Evolutionary conservation across 768 basidiomycete species (phyloP).

Genomic region (Solioccasus polychromus): DNA sequence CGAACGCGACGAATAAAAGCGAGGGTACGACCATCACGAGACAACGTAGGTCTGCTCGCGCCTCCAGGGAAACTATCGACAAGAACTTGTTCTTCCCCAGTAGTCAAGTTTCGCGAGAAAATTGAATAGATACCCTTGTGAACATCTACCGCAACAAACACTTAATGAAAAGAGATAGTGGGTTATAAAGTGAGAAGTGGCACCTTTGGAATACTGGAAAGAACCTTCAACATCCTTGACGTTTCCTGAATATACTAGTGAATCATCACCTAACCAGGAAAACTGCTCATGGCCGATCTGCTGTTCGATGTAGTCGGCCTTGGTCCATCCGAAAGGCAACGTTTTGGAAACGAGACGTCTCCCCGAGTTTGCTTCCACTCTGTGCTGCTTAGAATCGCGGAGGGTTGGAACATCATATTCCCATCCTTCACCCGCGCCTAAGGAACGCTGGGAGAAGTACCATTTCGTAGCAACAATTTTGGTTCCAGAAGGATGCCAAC

Average conservation of each 20-base stretch:
- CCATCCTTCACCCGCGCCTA: slow-evolving; percentile 76
- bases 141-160: slow-evolving; percentile 45
- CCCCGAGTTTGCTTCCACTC: slow-evolving; percentile 42
- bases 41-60: slow-evolving; percentile 70
- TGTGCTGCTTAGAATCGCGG: slow-evolving; percentile 10
- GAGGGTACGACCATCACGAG: slow-evolving; percentile 63
- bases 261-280: slow-evolving; percentile 57
- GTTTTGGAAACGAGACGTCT: slow-evolving; percentile 52
- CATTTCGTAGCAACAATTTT: slow-evolving; percentile 74
- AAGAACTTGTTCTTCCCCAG: slow-evolving; percentile 46
- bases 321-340: slow-evolving; percentile 60
- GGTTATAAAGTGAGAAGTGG: neutral
- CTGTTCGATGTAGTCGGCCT: slow-evolving; percentile 58
- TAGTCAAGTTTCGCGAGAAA: slow-evolving; percentile 62
- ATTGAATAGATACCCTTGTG: slow-evolving; percentile 72
- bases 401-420: slow-evolving; percentile 50
- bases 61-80: slow-evolving; percentile 63
- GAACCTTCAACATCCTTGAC: slow-evolving; percentile 42
- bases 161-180: neutral
- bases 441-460: slow-evolving; percentile 62
- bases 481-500: slow-evolving; percentile 64
- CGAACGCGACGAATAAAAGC: slow-evolving; percentile 73
- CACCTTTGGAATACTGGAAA: slow-evolving; percentile 69
- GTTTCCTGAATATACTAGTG: slow-evolving; percentile 66
- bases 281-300: slow-evolving; percentile 76